These are phyloP conservation scores for Claviceps spartinae DNA, from an alignment of 2,329 filamentous ascomycete genomes.

Conservation along the genomic window DNA sequence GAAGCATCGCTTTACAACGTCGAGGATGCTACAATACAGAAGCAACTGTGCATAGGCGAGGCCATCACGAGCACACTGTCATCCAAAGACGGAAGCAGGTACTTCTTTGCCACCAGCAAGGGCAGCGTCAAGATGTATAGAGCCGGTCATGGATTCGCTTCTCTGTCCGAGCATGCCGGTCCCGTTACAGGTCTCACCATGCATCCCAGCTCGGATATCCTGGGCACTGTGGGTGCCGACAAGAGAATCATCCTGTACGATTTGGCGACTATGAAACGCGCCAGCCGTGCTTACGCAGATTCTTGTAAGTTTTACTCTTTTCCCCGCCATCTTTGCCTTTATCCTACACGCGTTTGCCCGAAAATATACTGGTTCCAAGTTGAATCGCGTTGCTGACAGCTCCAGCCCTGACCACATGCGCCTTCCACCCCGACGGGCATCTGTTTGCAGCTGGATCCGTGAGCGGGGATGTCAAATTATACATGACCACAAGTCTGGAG, in stretches of 20 bases:
- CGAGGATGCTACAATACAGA: conserved; percentile 51
- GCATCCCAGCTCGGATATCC: conserved; percentile 69
- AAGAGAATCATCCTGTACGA: conserved; percentile 92
- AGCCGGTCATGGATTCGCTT: conserved; percentile 51
- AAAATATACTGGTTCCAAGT: background rate
- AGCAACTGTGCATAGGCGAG: conserved; percentile 51
- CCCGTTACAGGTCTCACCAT: conserved; percentile 62
- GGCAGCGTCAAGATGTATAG: conserved; percentile 73
- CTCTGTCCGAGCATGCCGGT: conserved; percentile 71
- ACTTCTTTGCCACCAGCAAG: conserved; percentile 56
- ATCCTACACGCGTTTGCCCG: background rate
- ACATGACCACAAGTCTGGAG: conserved; percentile 68
- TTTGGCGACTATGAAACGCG: conserved; percentile 48
- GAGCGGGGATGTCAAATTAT: conserved; percentile 74
- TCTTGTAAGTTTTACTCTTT: conserved; percentile 46
- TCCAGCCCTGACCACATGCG: conserved; percentile 57
- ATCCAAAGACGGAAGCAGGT: conserved; percentile 47
- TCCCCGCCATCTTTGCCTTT: background rate
- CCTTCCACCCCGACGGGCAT: conserved; percentile 96
- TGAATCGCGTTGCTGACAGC: conserved; percentile 3
- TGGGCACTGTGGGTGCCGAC: conserved; percentile 80
- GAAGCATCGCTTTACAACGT: conserved; percentile 64
- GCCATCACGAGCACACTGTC: conserved; percentile 54
- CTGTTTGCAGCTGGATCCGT: conserved; percentile 74
- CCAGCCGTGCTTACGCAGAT: conserved; percentile 69